phyloP scores from a whole-genome alignment of 1,284 basidiomycete species.

The Cryptococcus neoformans region DNA sequence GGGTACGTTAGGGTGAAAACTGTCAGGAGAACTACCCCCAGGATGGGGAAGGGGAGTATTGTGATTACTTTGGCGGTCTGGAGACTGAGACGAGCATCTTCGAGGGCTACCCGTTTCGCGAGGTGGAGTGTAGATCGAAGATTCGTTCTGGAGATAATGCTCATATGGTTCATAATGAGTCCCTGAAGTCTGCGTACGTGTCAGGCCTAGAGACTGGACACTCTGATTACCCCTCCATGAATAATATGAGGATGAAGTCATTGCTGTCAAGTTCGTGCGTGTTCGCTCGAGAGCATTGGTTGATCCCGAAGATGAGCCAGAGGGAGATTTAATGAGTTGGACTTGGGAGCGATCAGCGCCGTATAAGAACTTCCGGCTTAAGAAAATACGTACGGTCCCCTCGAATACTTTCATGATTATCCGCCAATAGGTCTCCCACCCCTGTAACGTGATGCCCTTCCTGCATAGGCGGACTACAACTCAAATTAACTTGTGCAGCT shows the following conservation, averaged over 20 bases:
- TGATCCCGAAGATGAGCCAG: constrained; percentile 23
- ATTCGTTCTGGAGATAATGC: constrained; percentile 20
- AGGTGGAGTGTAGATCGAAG: background rate
- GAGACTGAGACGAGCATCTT: background rate
- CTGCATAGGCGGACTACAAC: constrained; percentile 29
- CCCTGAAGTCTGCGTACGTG: constrained; percentile 11
- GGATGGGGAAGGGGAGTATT: background rate
- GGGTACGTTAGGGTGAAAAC: background rate
- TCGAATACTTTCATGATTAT: background rate
- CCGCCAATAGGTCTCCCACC: constrained; percentile 20
- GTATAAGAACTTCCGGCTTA: background rate
- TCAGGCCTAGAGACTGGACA: constrained; percentile 5
- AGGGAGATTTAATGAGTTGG: constrained; percentile 23
- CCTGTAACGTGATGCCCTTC: constrained; percentile 41
- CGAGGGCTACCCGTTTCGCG: background rate
- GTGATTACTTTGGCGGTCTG: background rate
- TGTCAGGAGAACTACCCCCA: background rate
- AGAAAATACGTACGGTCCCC: background rate
- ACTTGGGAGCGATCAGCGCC: constrained; percentile 11
- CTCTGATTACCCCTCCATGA: constrained; percentile 7
- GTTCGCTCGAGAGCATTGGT: constrained; percentile 14
- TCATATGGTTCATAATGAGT: constrained; percentile 28
- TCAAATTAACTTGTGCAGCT: constrained; percentile 6
- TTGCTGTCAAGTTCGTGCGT: constrained; percentile 12
- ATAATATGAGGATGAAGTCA: constrained; percentile 7